phyloP scores from a whole-genome alignment of 2,329 filamentous ascomycete species.

The Stagonosporopsis vannaccii region DNA sequence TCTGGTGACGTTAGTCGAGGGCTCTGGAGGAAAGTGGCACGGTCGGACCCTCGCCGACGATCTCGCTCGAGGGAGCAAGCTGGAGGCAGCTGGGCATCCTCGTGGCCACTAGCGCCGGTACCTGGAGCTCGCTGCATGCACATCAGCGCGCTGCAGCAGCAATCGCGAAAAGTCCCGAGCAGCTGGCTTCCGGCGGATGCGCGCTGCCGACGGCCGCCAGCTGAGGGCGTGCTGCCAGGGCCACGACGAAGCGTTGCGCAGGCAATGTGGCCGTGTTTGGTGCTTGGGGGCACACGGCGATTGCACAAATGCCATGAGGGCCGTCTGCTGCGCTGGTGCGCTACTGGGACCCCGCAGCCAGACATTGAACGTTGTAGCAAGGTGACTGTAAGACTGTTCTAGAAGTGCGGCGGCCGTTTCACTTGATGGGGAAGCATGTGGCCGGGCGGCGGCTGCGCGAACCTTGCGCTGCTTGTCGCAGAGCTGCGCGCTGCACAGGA shows the following conservation, averaged over 20 bases:
- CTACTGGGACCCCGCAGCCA: conserved; percentile 12
- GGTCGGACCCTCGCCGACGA: conserved; percentile 12
- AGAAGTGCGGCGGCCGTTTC: conserved; percentile 22
- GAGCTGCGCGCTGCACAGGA: neutral
- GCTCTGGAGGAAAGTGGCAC: conserved; percentile 1
- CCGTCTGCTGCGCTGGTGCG: conserved; percentile 2
- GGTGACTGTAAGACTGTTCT: conserved; percentile 11
- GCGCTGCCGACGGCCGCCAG: neutral
- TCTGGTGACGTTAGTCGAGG: conserved; percentile 1
- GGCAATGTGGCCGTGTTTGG: neutral
- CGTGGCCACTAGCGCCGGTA: conserved; percentile 19
- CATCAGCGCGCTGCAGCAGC: conserved; percentile 8
- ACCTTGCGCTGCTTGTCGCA: neutral
- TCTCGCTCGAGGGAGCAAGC: conserved; percentile 5
- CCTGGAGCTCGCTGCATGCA: conserved; percentile 11
- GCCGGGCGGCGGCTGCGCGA: conserved; percentile 7
- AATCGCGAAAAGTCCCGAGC: conserved; percentile 8
- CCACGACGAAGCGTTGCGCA: too few relatives aligned
- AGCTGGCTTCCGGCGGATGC: neutral
- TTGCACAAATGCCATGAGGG: conserved; percentile 11
- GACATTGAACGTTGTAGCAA: conserved; percentile 13
- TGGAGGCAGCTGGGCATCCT: conserved; percentile 9
- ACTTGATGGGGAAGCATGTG: conserved; percentile 14
- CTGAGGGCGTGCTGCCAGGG: neutral
- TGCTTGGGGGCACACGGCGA: neutral